A percentile compares a stretch with the other conserved stretches of the same genome.
Evolutionary conservation across 352 stramenopile species (phyloP).

Genomic region (Blastocystis sp.): DNA sequence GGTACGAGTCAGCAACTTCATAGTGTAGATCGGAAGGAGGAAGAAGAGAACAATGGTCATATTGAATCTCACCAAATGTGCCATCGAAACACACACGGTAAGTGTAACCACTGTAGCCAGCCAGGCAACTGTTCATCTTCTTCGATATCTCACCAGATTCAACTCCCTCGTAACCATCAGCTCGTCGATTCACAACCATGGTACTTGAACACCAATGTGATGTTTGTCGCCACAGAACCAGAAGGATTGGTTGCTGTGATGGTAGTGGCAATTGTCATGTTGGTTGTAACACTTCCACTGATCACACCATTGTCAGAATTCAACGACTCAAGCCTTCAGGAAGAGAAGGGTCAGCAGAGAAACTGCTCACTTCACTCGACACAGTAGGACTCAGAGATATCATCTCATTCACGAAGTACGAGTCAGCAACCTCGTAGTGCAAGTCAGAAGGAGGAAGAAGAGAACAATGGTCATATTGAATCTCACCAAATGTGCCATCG

Average conservation of each 20-base stretch:
- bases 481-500: background rate
- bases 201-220: background rate
- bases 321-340: background rate
- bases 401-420: background rate
- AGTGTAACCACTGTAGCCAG: background rate
- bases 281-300: background rate
- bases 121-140: background rate
- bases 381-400: background rate
- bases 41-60: background rate
- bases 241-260: background rate
- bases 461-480: constrained; percentile 3
- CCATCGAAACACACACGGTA: background rate
- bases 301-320: background rate
- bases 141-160: background rate
- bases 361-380: background rate
- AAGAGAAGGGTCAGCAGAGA: background rate
- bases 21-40: background rate
- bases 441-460: background rate
- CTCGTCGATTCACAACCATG: background rate
- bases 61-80: background rate
- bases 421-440: background rate
- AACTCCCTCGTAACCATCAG: background rate
- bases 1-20: background rate
- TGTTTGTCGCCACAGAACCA: background rate
- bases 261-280: background rate